Evolutionary conservation across 331 rosid species (phyloP), one percentile per base, ranked within the genome.

Genomic region (Telfairia occidentalis): DNA sequence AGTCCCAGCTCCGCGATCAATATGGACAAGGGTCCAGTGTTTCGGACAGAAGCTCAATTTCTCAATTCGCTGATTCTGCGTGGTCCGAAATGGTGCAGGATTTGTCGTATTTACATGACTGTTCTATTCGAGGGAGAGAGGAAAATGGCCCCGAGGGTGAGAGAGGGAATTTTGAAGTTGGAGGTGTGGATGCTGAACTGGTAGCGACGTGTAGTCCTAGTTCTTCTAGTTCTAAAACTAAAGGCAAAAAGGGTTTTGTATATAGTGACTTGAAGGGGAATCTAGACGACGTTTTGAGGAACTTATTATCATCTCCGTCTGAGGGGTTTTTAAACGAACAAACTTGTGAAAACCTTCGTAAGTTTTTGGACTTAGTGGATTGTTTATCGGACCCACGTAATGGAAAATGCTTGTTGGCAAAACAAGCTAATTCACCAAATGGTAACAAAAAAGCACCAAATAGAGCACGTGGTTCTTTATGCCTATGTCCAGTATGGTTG

Each of bases 401-500:
- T 80, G 93, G 90, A 75, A 76, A 86, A 65, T 92, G 98, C 84
- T 77, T 86, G 86, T 55, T 87, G 79, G 73, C 83, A 50, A 82
- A 71, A 67, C 90, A 81, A 78, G 83, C 82, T 34, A 21, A 76
- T 40, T 65, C 77, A 59, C 72, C 76, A 76, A 81, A 80, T 65
- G 57, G 75, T 71, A 82, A 71, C 46, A 42, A 74, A 49, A 65
- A 6, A 65, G 80, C 80, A 9, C 43, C 59, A 45, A 69, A 40
- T 72, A 73, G 35, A 10, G 40, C 75, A 16, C 48, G 57, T 58
- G 80, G 75, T 57, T 76, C 42, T 83, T 76, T 85, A 18, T 92
- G 97, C 82, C 50, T 85, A 80, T 92, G 98, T 82, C 93, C 98
- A 11, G 79, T 45, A 9, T 92, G 98, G 98, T 81, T 90, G 96